These are phyloP conservation scores for Rhizophlyctis rosea DNA, from an alignment of 192 early-diverging fungal genomes.

Conservation along the genomic window DNA sequence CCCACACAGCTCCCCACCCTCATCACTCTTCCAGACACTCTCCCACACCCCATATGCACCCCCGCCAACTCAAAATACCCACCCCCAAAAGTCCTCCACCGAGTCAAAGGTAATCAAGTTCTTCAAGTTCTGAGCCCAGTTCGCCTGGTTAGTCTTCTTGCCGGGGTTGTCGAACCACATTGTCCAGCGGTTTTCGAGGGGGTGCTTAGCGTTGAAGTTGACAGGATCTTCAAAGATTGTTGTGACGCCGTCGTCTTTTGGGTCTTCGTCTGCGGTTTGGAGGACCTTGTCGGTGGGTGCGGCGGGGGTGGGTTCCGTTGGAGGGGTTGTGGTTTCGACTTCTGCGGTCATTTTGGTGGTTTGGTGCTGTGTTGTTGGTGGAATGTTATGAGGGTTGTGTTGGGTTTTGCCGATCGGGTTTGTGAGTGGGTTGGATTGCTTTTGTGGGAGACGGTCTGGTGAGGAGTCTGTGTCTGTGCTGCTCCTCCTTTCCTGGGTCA, in stretches of 20 bases:
- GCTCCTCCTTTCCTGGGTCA: too few relatives aligned
- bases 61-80: slow-evolving; percentile 19
- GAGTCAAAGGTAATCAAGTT: slow-evolving; percentile 86
- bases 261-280: too few relatives aligned
- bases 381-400: too few relatives aligned
- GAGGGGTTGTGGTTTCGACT: background rate
- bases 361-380: background rate
- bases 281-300: too few relatives aligned
- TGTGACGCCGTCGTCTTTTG: slow-evolving; percentile 2
- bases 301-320: background rate
- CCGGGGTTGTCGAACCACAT: slow-evolving; percentile 91
- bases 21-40: too few relatives aligned
- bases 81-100: slow-evolving; percentile 98
- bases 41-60: background rate
- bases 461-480: too few relatives aligned
- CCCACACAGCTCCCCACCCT: too few relatives aligned
- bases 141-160: slow-evolving; percentile 69
- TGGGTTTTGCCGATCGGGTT: too few relatives aligned
- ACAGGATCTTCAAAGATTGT: slow-evolving; percentile 44
- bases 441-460: too few relatives aligned
- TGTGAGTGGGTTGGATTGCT: too few relatives aligned
- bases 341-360: background rate
- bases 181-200: slow-evolving; percentile 85
- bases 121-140: slow-evolving; percentile 85
- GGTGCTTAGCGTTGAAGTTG: slow-evolving; percentile 85